A percentile compares a stretch with the other conserved stretches of the same genome.
phyloP scores from a whole-genome alignment of 1,284 basidiomycete species.

The Schizophyllum amplum region DNA sequence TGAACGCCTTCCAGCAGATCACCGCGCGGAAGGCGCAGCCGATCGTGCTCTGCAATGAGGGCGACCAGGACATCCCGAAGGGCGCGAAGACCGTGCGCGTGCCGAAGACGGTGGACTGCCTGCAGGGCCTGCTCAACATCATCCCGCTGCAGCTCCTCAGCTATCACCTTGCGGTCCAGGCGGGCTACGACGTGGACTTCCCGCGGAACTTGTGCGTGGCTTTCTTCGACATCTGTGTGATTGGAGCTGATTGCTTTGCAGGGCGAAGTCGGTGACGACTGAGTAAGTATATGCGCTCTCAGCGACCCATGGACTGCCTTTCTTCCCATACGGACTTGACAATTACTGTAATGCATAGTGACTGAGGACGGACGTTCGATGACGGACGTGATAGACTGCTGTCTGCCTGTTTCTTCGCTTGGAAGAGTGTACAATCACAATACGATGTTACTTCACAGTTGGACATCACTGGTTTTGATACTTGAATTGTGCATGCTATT shows the following conservation, averaged over 20 bases:
- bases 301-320: not conserved
- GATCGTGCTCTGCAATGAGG: constrained; percentile 95
- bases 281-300: constrained; percentile 54
- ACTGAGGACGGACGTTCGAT: not conserved
- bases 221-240: constrained; percentile 5
- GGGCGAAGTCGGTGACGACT: constrained; percentile 79
- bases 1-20: constrained; percentile 93
- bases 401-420: not conserved
- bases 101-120: constrained; percentile 89
- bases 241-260: constrained; percentile 21
- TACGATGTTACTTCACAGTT: not conserved
- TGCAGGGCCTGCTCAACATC: constrained; percentile 96
- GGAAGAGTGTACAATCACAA: not conserved
- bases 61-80: constrained; percentile 74
- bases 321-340: not conserved
- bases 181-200: constrained; percentile 98
- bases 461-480: no score
- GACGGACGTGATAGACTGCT: not conserved
- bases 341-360: not conserved
- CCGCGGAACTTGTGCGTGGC: constrained; percentile 82
- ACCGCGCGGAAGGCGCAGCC: constrained; percentile 95
- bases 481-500: no score
- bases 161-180: constrained; percentile 94
- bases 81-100: constrained; percentile 84
- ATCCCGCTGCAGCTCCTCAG: constrained; percentile 94